These are phyloP conservation scores for Oryza nivara DNA, from an alignment of 176 grass and related monocot species.

Conservation along the genomic window DNA sequence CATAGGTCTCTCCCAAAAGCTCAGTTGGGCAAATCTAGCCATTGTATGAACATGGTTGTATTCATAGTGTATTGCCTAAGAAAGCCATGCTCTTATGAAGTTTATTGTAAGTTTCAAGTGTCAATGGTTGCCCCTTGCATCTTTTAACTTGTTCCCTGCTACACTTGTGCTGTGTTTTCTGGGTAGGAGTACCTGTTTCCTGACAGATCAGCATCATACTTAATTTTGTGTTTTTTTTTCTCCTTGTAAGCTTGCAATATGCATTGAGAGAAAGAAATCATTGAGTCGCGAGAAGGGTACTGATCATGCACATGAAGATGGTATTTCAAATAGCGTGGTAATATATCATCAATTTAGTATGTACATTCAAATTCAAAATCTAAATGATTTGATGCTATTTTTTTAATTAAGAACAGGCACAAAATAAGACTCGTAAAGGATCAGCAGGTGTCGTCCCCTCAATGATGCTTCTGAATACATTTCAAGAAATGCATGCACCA, in stretches of 20 bases:
- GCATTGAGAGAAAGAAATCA: slow-evolving; percentile 85
- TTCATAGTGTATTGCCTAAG: neutral
- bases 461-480: slow-evolving; percentile 85
- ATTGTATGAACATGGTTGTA: neutral
- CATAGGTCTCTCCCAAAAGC: neutral
- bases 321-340: slow-evolving; percentile 64
- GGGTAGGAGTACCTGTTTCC: neutral
- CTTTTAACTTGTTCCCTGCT: neutral
- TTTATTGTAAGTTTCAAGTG: slow-evolving; percentile 3
- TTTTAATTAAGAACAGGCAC: slow-evolving; percentile 51
- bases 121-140: neutral
- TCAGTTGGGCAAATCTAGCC: slow-evolving; percentile 5
- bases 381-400: slow-evolving; percentile 34
- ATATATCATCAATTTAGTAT: slow-evolving; percentile 33
- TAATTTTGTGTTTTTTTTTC: slow-evolving; percentile 24
- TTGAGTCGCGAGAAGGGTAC: slow-evolving; percentile 49
- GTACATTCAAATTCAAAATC: slow-evolving; percentile 35
- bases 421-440: slow-evolving; percentile 58
- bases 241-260: slow-evolving; percentile 80
- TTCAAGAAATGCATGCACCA: slow-evolving; percentile 92
- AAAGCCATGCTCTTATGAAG: slow-evolving; percentile 25
- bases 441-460: slow-evolving; percentile 77
- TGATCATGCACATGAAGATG: slow-evolving; percentile 51
- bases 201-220: slow-evolving; percentile 31
- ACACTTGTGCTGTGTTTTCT: slow-evolving; percentile 16